A percentile compares a stretch with the other conserved stretches of the same genome.
These are phyloP conservation scores for Salix arbutifolia DNA, from an alignment of 345 rosid genomes.

Conservation along the genomic window DNA sequence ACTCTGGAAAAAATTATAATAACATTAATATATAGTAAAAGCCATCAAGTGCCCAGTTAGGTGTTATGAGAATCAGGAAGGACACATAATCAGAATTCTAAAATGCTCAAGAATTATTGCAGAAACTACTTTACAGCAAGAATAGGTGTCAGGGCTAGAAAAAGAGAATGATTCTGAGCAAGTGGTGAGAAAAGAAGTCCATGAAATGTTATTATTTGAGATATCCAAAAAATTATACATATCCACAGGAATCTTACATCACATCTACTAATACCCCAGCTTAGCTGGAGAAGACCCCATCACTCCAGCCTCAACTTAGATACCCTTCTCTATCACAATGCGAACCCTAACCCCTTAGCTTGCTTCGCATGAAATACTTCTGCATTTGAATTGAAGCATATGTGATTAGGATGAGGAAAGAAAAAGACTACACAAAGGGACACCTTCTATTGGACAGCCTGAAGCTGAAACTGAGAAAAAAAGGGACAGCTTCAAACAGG, in stretches of 20 bases:
- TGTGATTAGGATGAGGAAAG: not conserved
- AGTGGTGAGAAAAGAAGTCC: conserved; percentile 32
- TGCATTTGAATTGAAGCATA: not conserved
- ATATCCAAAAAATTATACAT: conserved; percentile 22
- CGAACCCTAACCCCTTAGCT: not conserved
- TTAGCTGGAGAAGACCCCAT: conserved; percentile 34
- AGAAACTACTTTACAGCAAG: conserved; percentile 23
- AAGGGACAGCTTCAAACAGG: not conserved
- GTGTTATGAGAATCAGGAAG: not conserved
- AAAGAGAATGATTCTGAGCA: conserved; percentile 38
- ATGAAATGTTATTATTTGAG: conserved; percentile 14
- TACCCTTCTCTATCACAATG: conserved; percentile 2
- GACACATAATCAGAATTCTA: not conserved
- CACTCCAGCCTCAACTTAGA: not conserved
- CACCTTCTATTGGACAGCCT: not conserved
- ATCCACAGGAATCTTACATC: conserved; percentile 43
- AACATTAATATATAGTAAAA: not conserved
- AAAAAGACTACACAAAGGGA: conserved; percentile 7
- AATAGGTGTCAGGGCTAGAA: conserved; percentile 20
- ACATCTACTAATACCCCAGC: conserved; percentile 18
- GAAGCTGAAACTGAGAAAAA: conserved; percentile 27
- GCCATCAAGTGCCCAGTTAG: not conserved
- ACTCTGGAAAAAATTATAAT: not conserved
- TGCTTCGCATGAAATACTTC: not conserved
- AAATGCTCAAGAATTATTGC: conserved; percentile 8